Evolutionary conservation across 495 filamentous ascomycete genomes (phyloP).

Genomic region (Stereocaulon alpinum): DNA sequence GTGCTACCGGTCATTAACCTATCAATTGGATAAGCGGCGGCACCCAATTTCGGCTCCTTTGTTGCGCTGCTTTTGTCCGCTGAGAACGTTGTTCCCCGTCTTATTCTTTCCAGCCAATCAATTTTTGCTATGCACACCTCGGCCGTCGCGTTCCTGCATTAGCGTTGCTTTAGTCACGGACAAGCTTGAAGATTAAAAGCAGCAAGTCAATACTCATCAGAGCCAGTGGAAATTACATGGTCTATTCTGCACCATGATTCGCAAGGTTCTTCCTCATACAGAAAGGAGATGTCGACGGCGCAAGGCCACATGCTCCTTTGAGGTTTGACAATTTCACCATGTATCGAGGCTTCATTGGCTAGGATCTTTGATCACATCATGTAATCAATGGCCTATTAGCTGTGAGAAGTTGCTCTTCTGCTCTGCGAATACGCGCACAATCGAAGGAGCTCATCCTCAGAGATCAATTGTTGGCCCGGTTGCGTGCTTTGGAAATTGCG

Average conservation of each 20-base stretch:
- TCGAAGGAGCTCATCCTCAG: background rate
- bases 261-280: constrained; percentile 1
- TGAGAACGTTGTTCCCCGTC: background rate
- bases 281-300: background rate
- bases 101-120: background rate
- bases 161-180: background rate
- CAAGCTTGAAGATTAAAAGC: constrained; percentile 3
- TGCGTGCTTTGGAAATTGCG: constrained; percentile 1
- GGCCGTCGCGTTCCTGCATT: constrained; percentile 12
- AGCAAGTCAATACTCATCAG: background rate
- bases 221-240: background rate
- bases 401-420: background rate
- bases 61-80: constrained; percentile 1
- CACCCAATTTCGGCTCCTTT: constrained; percentile 1
- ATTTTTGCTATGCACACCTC: background rate
- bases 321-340: background rate
- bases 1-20: background rate
- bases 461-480: background rate
- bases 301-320: constrained; percentile 1
- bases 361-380: constrained; percentile 1
- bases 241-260: background rate
- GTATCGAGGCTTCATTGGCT: background rate
- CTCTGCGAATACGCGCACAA: background rate
- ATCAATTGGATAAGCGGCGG: background rate
- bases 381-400: background rate